Conservation (phyloP, 257 asterid species). For the Sherardia arvensis region DNA sequence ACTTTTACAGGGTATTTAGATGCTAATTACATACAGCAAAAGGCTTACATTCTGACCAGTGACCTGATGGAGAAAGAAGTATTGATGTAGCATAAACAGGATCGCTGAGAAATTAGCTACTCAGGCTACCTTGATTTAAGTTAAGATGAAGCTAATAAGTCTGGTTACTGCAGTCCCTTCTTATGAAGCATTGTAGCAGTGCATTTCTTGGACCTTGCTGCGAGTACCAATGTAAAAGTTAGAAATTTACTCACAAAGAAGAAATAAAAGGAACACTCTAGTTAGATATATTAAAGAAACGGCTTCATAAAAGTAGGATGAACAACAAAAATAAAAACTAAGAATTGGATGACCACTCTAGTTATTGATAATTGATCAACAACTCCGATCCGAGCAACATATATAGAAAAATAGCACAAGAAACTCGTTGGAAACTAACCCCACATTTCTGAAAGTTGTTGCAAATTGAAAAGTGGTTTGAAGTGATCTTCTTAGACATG, state of each 20-base stretch:
- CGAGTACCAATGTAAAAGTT: constrained; percentile 4
- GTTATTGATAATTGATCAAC: too few species aligned
- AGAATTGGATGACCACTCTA: too few species aligned
- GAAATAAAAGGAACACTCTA: background rate
- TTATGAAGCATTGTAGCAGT: constrained; percentile 72
- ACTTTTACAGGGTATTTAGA: background rate
- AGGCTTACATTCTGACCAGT: too few species aligned
- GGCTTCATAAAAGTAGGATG: too few species aligned
- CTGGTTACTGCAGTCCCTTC: constrained; percentile 66
- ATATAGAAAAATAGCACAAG: too few species aligned
- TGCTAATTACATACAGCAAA: background rate
- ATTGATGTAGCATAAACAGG: background rate
- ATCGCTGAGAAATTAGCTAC: constrained; percentile 17
- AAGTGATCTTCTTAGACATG: too few species aligned
- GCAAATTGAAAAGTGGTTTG: too few species aligned
- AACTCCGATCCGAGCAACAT: too few species aligned
- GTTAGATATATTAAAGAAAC: too few species aligned
- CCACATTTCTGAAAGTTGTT: too few species aligned
- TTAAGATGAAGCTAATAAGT: constrained; percentile 74
- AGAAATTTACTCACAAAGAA: background rate
- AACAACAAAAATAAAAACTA: too few species aligned
- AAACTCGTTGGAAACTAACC: too few species aligned
- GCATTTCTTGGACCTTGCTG: constrained; percentile 90
- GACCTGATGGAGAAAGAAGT: background rate
- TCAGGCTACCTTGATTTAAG: constrained; percentile 71